These are phyloP conservation scores for Chloris gayana DNA, from an alignment of 176 grass and related monocot genomes.

Conservation along the genomic window DNA sequence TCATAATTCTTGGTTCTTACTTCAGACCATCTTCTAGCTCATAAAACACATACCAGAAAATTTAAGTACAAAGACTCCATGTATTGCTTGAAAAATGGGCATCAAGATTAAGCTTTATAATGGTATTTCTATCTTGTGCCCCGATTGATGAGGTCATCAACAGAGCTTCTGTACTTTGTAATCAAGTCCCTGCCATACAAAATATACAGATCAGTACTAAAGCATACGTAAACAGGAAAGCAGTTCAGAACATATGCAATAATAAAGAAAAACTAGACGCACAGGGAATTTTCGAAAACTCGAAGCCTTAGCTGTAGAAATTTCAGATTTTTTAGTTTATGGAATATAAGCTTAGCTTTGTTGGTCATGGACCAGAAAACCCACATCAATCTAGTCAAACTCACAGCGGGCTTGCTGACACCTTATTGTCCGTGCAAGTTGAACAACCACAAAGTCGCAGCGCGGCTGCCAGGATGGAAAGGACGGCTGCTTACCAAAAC, in stretches of 20 bases:
- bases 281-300: neutral
- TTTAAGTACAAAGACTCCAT: neutral
- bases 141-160: slow-evolving; percentile 44
- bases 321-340: neutral
- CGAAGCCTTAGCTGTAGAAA: neutral
- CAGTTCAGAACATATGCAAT: neutral
- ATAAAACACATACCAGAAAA: neutral
- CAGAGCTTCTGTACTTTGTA: slow-evolving; percentile 44
- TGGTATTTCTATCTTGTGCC: slow-evolving; percentile 28
- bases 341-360: neutral
- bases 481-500: no score
- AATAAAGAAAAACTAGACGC: neutral
- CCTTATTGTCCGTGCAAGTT: neutral
- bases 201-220: neutral
- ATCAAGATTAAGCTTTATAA: neutral
- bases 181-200: slow-evolving; percentile 46
- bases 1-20: neutral
- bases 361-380: neutral
- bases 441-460: no score
- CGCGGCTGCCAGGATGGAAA: no score
- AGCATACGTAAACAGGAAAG: neutral
- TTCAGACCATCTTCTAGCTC: neutral
- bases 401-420: neutral
- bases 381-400: neutral
- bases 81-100: neutral